These are phyloP conservation scores for Alternaria ventricosa DNA, from an alignment of 2,329 filamentous ascomycete species.

Conservation along the genomic window DNA sequence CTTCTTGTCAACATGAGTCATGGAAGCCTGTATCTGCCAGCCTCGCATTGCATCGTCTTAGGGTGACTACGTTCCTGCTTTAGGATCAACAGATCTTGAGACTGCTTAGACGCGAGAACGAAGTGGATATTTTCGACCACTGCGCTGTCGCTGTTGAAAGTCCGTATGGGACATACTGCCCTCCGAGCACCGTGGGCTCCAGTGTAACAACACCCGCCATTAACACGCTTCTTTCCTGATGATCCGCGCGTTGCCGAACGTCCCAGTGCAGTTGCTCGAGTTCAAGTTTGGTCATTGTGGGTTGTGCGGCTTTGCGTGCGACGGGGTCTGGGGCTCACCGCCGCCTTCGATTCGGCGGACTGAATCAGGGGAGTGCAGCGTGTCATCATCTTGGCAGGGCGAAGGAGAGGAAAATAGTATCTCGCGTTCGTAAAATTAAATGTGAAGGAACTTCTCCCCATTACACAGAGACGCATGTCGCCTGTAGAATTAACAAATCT, in stretches of 20 bases:
- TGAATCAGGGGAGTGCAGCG: not conserved
- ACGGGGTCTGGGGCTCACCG: not conserved
- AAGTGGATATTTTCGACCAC: not conserved
- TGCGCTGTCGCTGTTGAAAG: not conserved
- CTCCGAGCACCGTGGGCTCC: not conserved
- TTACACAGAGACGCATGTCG: slow-evolving; percentile 6
- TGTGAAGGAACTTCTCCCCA: slow-evolving; percentile 18
- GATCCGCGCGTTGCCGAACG: not conserved
- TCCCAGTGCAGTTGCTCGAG: not conserved
- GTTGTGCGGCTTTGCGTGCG: not conserved
- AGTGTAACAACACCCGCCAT: not conserved
- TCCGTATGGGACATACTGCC: not conserved
- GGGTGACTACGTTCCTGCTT: not conserved
- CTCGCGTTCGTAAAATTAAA: slow-evolving; percentile 11
- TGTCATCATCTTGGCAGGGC: not conserved
- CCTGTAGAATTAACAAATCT: slow-evolving; percentile 12
- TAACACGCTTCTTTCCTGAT: not conserved
- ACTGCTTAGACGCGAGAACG: not conserved
- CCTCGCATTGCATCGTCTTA: not conserved
- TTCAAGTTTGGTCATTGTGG: not conserved
- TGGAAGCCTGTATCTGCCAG: not conserved
- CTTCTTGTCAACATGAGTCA: not conserved
- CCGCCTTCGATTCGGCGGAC: not conserved
- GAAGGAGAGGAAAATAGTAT: not conserved
- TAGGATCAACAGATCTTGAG: not conserved